Percentiles rank a stretch among this genome's conserved stretches.
Evolutionary conservation across 116 monocot species (phyloP).

Genomic region (Posidonia oceanica): DNA sequence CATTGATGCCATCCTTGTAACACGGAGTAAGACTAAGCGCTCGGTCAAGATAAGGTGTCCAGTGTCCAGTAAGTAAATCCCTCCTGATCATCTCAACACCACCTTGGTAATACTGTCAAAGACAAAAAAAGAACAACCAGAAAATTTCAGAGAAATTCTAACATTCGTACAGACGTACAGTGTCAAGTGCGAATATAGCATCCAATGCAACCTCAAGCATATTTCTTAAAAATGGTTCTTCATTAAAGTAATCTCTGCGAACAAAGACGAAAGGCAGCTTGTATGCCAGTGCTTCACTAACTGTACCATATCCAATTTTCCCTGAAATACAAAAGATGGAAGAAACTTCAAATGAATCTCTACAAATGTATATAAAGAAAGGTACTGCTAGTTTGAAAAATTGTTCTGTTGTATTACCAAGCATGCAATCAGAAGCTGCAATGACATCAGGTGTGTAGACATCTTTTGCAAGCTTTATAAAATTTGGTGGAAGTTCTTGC

Average conservation of each 20-base stretch:
- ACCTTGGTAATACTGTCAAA: slow-evolving; percentile 65
- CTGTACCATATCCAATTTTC: slow-evolving; percentile 96
- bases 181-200: background rate
- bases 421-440: slow-evolving; percentile 98
- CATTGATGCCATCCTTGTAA: slow-evolving; percentile 76
- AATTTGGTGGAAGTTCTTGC: slow-evolving; percentile 89
- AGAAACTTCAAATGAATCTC: background rate
- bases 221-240: slow-evolving; percentile 96
- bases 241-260: slow-evolving; percentile 97
- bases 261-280: slow-evolving; percentile 94
- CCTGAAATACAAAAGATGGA: slow-evolving; percentile 29
- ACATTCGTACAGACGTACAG: background rate
- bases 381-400: background rate
- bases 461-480: slow-evolving; percentile 84
- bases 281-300: slow-evolving; percentile 94
- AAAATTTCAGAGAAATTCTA: background rate
- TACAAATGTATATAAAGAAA: background rate
- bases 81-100: slow-evolving; percentile 99
- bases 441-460: slow-evolving; percentile 93
- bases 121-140: slow-evolving; percentile 4
- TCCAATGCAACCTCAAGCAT: slow-evolving; percentile 72
- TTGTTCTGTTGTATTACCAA: slow-evolving; percentile 37
- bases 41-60: slow-evolving; percentile 80
- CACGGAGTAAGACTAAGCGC: slow-evolving; percentile 77
- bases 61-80: slow-evolving; percentile 88